Percentiles rank a stretch among this genome's conserved stretches.
Evolutionary conservation across 345 rosid genomes (phyloP).

Genomic region (Lepidium sativum): DNA sequence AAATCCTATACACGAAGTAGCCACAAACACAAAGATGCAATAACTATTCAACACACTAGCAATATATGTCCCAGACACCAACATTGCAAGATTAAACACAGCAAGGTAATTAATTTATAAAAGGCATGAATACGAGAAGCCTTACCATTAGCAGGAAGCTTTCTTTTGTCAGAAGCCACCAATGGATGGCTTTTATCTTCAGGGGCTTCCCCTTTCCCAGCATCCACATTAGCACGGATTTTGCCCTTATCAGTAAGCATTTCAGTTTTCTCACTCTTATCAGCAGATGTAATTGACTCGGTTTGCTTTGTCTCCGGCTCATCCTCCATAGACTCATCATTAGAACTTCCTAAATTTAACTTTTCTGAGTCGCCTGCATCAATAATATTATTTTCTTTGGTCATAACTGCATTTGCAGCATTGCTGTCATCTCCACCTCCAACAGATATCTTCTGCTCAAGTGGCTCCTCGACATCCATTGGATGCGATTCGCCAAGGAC

Average conservation of each 20-base stretch:
- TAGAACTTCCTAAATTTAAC: constrained; percentile 92
- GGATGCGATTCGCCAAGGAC: constrained; percentile 76
- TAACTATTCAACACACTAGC: neutral
- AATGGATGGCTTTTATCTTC: constrained; percentile 31
- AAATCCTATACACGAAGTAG: neutral
- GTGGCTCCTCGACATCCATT: constrained; percentile 83
- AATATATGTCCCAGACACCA: neutral
- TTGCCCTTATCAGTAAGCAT: constrained; percentile 36
- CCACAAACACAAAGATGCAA: neutral
- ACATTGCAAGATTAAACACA: neutral
- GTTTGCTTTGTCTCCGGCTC: constrained; percentile 66
- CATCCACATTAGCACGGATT: constrained; percentile 21
- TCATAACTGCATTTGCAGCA: constrained; percentile 59
- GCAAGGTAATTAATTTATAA: neutral
- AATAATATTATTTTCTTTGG: constrained; percentile 49
- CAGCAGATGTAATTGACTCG: constrained; percentile 55
- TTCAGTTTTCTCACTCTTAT: constrained; percentile 43
- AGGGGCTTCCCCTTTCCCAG: constrained; percentile 26
- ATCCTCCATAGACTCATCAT: constrained; percentile 97
- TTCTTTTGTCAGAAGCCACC: constrained; percentile 66
- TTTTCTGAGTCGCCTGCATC: constrained; percentile 78
- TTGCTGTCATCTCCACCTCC: constrained; percentile 53
- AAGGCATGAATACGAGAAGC: neutral
- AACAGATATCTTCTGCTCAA: constrained; percentile 52
- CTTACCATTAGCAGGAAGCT: constrained; percentile 55